These are phyloP conservation scores for Lanmaoa pseudosensibilis DNA, from an alignment of 768 basidiomycete genomes.

Conservation along the genomic window DNA sequence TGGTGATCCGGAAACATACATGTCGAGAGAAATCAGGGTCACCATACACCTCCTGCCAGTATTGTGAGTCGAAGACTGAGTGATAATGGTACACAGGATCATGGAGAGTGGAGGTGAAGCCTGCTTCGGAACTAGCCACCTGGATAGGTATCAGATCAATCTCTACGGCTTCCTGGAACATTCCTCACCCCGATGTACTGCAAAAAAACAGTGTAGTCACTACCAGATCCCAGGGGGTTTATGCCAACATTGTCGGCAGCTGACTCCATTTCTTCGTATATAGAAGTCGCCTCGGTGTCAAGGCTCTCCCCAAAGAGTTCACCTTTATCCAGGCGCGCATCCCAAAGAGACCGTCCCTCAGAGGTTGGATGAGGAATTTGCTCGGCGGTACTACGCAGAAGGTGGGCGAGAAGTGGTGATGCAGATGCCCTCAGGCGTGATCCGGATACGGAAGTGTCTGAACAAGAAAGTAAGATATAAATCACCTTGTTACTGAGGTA, in stretches of 20 bases:
- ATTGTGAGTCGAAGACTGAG: constrained; percentile 70
- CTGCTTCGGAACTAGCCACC: constrained; percentile 37
- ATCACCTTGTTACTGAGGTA: constrained; percentile 30
- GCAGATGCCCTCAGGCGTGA: constrained; percentile 51
- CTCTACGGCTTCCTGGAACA: neutral
- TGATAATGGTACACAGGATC: constrained; percentile 77
- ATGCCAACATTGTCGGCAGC: constrained; percentile 43
- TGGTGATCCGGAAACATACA: constrained; percentile 38
- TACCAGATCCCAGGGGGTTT: constrained; percentile 74
- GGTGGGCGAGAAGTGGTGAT: constrained; percentile 81
- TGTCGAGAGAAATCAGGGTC: constrained; percentile 78
- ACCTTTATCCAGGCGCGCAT: constrained; percentile 59
- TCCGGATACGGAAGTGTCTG: constrained; percentile 56
- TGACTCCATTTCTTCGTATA: constrained; percentile 27
- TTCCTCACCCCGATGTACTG: constrained; percentile 66
- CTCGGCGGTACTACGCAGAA: constrained; percentile 66
- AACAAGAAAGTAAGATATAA: constrained; percentile 28
- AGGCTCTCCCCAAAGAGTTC: constrained; percentile 38
- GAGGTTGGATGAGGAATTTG: constrained; percentile 74
- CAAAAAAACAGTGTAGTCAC: constrained; percentile 91
- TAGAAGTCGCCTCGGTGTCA: constrained; percentile 29
- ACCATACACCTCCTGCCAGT: constrained; percentile 73
- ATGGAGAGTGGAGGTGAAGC: constrained; percentile 35
- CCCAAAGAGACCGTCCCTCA: constrained; percentile 70
- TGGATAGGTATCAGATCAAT: constrained; percentile 13